Percentiles rank a stretch among this genome's conserved stretches.
These are phyloP conservation scores for Globisporangium recalcitrans DNA, from an alignment of 352 stramenopile species.

Conservation along the genomic window DNA sequence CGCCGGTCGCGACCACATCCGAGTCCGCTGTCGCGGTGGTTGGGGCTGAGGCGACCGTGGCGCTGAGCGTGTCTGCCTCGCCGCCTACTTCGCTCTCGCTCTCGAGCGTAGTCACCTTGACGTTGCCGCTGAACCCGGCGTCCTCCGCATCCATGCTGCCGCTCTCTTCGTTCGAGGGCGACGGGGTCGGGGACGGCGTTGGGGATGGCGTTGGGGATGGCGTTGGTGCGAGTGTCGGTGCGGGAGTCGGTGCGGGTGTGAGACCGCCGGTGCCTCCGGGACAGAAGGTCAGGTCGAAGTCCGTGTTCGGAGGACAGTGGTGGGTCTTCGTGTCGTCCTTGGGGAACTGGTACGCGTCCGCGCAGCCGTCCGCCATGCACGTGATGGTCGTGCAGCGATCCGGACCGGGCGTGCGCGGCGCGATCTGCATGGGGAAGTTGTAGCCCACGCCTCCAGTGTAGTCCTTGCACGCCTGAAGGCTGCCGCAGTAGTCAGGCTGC, in stretches of 20 bases:
- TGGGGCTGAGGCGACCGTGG: background rate
- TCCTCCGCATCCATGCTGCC: conserved; percentile 7
- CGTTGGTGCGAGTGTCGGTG: conserved; percentile 24
- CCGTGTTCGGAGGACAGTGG: conserved; percentile 27
- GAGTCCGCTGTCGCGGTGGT: background rate
- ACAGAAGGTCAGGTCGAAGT: conserved; percentile 60
- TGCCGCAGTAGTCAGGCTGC: conserved; percentile 40
- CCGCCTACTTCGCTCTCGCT: conserved; percentile 14
- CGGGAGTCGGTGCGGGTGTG: conserved; percentile 26
- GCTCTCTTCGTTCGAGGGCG: conserved; percentile 15
- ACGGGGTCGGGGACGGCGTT: conserved; percentile 23
- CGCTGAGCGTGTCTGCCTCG: background rate
- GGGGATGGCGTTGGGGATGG: conserved; percentile 28
- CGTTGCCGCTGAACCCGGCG: background rate
- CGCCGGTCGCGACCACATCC: conserved; percentile 11
- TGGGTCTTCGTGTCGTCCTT: conserved; percentile 70
- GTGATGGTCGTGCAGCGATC: conserved; percentile 38
- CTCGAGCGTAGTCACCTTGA: conserved; percentile 12
- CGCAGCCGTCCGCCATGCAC: conserved; percentile 44
- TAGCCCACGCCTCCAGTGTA: conserved; percentile 52
- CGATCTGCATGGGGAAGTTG: conserved; percentile 67
- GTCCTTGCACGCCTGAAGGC: conserved; percentile 43
- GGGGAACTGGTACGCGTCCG: conserved; percentile 63
- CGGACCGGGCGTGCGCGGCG: conserved; percentile 28
- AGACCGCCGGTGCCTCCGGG: conserved; percentile 32